Evolutionary conservation across 352 stramenopile species (phyloP), one percentile per base, ranked within the genome.

Genomic region (Phytophthora ohioensis): DNA sequence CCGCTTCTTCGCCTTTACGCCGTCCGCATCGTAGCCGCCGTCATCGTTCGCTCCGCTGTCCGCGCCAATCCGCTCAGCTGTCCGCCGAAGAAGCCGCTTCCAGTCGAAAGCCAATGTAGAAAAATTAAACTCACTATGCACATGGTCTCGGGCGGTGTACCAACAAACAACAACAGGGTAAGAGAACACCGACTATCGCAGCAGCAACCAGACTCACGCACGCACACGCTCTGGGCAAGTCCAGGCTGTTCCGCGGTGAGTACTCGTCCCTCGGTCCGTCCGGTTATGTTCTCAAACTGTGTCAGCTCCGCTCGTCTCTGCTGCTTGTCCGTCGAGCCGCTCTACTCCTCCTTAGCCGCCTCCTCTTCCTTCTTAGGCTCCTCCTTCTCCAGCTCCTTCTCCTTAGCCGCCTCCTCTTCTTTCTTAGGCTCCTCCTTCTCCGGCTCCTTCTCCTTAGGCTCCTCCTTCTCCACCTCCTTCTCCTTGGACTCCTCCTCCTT

Each of bases 101-200:
- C 10, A 71, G 53, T 64, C 60, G 51, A 73, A 73, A 72, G 39
- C 65, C 57, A 76, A 73, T 70, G 57, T 70, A 73, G 68, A 76
- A 76, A 75, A 81, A 74, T 55, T 47, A 75, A 78, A 73, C 56
- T 64, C 51, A 78, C 63, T 67, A 81, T 69, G 74, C 73, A 80
- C 30, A 71, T 69, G 41, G 46, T 72, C 64, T 78, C 65, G 69
- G 49, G 49, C 61, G 57, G 51, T 73, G 72, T 48, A 73, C 67
- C 61, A 75, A 74, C 53, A 76, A 80, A 78, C 61, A 78, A 78
- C 56, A 75, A 78, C 60, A 78, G 55, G 57, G 66, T 81, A 76
- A 81, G 62, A 78, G 70, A 68, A 72, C 67, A 77, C 66, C 65
- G 69, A 69, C 60, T 51, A 78, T 70, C 34, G 64, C 61, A 79